Base-by-base conservation (phyloP, 257 asterid genomes). In the Solanum dulcamara region DNA sequence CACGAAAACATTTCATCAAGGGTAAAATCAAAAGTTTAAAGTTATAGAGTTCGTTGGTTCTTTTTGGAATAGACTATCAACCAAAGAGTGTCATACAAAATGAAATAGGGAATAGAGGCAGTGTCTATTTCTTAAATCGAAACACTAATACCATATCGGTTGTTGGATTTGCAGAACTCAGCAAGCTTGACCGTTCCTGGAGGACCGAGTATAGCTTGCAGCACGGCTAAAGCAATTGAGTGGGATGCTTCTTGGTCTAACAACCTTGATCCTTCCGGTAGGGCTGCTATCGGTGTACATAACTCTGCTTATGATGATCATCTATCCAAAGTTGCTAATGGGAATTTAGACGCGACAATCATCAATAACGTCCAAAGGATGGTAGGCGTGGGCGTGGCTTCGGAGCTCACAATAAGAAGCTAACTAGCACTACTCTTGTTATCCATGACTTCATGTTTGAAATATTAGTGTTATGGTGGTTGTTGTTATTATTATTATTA, bases 191-290 rank as follows among this genome's bases (percentile, higher is more conserved):
- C 96, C 0, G 99, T 96, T 70, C 99, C 99, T 0, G 98, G 99
- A 2, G 99, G 99, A 64, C 92, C 99, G 0, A 94, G 98, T 62
- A 91, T 96, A 57, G 99, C 99, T 0, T 96, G 99, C 89, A 93
- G 98, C 89, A 96, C 99, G 0, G 91, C 98, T 8, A 89, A 93
- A 46, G 99, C 99, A 8, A 92, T 94, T 48, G 92, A 86, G 77
- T 96, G 99, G 99, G 99, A 96, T 1, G 94, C 93, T 12, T 92
- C 99, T 14, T 96, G 98, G 98, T 94, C 98, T 37, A 89, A 92
- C 83, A 94, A 93, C 81, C 92, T 94, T 2, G 99, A 96, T 64
- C 99, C 99, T 7, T 94, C 98, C 0, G 99, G 99, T 30, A 87
- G 99, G 90, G 98, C 99, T 9, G 99, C 99, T 74, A 85, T 67